Percentiles rank a stretch among this genome's conserved stretches.
phyloP scores from a whole-genome alignment of 768 basidiomycete species.

The Mycena crocata region DNA sequence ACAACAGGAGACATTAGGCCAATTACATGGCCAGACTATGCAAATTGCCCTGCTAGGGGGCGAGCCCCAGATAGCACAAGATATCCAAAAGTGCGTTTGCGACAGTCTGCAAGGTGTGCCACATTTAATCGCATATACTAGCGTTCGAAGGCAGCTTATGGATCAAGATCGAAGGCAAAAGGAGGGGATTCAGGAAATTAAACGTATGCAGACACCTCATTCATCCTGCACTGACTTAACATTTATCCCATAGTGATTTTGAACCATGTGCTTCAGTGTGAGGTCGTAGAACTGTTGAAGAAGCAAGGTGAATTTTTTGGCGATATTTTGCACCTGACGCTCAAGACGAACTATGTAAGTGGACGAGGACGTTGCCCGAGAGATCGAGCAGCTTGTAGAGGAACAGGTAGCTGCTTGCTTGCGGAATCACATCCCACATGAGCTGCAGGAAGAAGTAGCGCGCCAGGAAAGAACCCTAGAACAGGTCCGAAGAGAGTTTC shows the following conservation, averaged over 20 bases:
- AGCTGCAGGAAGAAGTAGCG: conserved; percentile 61
- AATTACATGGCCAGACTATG: conserved; percentile 57
- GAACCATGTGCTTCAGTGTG: conserved; percentile 55
- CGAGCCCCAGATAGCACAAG: conserved; percentile 50
- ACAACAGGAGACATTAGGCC: conserved; percentile 56
- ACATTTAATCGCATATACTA: conserved; percentile 33
- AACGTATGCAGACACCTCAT: conserved; percentile 47
- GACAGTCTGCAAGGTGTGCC: not conserved
- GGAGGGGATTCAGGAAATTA: conserved; percentile 60
- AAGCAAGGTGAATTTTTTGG: conserved; percentile 50
- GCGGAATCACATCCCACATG: conserved; percentile 56
- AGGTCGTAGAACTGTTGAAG: conserved; percentile 58
- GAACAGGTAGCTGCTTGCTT: conserved; percentile 63
- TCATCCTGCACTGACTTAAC: not conserved
- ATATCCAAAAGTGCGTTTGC: conserved; percentile 54
- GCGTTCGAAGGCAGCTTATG: conserved; percentile 57
- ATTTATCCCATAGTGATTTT: conserved; percentile 53
- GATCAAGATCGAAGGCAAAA: conserved; percentile 57
- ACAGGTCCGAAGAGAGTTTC: conserved; percentile 57
- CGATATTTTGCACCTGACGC: not conserved
- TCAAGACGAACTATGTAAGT: conserved; percentile 49
- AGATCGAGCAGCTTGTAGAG: conserved; percentile 63
- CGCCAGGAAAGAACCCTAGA: conserved; percentile 59
- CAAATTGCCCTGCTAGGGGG: conserved; percentile 55
- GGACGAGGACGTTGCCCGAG: conserved; percentile 57